Conservation (phyloP, 805 yeast genomes). For the Hanseniaspora lachancei region DNA sequence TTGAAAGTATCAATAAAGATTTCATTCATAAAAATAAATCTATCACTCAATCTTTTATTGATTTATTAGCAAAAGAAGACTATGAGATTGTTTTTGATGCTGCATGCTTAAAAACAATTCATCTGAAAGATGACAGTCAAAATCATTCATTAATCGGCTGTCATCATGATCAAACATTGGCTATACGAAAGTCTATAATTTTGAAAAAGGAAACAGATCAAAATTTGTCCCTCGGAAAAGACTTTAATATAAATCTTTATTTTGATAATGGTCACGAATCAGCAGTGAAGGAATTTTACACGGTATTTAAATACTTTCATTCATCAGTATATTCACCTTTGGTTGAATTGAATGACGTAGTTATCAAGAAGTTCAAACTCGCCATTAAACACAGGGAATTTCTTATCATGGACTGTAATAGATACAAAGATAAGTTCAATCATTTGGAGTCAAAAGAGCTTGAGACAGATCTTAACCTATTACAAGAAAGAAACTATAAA, state of each 20-base stretch:
- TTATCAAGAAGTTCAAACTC: neutral
- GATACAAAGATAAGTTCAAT: constrained; percentile 3
- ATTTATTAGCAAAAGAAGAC: neutral
- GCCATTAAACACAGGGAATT: neutral
- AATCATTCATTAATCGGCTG: neutral
- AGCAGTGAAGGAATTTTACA: neutral
- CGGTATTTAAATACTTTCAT: neutral
- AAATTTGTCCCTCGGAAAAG: neutral
- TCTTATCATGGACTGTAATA: neutral
- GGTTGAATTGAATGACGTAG: neutral
- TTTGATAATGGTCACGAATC: neutral
- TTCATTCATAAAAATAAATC: neutral
- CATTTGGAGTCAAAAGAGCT: constrained; percentile 1
- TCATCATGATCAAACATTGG: neutral
- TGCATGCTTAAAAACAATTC: neutral
- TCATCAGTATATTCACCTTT: neutral
- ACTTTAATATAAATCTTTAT: neutral
- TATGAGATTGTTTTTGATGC: neutral
- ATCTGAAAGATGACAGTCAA: too few species aligned
- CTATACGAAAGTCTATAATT: neutral
- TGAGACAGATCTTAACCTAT: neutral
- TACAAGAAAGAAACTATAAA: constrained; percentile 1
- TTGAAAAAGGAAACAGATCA: neutral
- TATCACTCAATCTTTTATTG: neutral
- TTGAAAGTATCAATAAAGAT: neutral